Evolutionary conservation across 495 filamentous ascomycete species (phyloP).

Genomic region (Xylaria bambusicola): DNA sequence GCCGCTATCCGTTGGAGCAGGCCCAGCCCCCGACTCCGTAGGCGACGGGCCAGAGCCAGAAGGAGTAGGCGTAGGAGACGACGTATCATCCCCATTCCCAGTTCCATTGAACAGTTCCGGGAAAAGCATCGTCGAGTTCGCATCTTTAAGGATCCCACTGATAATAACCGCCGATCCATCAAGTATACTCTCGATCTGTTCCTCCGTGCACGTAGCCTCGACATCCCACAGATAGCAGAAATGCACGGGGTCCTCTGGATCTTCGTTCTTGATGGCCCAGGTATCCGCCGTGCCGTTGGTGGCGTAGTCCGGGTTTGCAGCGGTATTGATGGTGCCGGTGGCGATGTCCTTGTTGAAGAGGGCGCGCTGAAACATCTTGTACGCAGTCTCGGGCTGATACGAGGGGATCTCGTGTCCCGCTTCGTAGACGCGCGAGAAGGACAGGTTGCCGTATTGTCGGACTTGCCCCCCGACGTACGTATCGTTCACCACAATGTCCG

Average conservation of each 20-base stretch:
- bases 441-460: constrained; percentile 67
- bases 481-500: constrained; percentile 46
- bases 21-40: constrained; percentile 32
- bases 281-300: constrained; percentile 55
- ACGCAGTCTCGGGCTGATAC: constrained; percentile 66
- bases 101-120: constrained; percentile 27
- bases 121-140: constrained; percentile 39
- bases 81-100: constrained; percentile 36
- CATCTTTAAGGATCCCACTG: constrained; percentile 54
- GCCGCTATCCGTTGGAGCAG: constrained; percentile 12
- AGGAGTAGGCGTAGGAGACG: constrained; percentile 12
- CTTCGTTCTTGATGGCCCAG: constrained; percentile 51
- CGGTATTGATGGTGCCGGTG: constrained; percentile 57
- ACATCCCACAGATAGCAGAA: constrained; percentile 63
- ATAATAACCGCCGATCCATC: constrained; percentile 46
- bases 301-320: constrained; percentile 46
- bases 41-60: constrained; percentile 26
- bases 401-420: constrained; percentile 72
- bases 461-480: constrained; percentile 63
- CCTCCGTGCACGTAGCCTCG: constrained; percentile 50
- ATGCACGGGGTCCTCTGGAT: constrained; percentile 42
- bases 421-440: constrained; percentile 69
- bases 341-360: constrained; percentile 61
- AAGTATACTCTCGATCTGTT: constrained; percentile 50
- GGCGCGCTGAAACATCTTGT: constrained; percentile 61